Evolutionary conservation across 805 yeast genomes (phyloP), one percentile per base, ranked within the genome.

Genomic region (Suhomyces faveliae): DNA sequence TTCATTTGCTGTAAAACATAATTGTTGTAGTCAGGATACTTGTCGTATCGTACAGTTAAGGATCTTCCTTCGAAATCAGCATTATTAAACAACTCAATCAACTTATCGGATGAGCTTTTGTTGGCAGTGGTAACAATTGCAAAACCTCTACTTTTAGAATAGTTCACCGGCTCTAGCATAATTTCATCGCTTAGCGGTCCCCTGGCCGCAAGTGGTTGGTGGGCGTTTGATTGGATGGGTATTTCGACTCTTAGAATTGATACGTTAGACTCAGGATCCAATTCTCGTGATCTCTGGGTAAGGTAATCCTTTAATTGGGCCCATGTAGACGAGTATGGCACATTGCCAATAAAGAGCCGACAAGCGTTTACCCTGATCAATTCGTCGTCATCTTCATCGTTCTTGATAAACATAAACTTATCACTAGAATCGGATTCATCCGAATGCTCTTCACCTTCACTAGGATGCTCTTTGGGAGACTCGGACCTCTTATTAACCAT

Each of bases 41-140:
- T 72, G 57, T 84, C 89, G 57, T 69, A 81, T 20, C 89, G 62
- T 1, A 84, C 89, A 3, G 84, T 80, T 24, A 84, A 63, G 5
- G 70, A 65, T 35, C 90, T 66, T 0, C 88, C 87, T 57, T 80
- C 78, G 56, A 83, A 85, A n/a, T 60, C 68, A 2, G 60, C 56
- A 10, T 79, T 79, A 57, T 84, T 78, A 54, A 83, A 79, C 35
- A 60, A 48, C 21, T 68, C 64, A 39, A 84, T 82, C 12, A 83
- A 71, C 35, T 67, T 66, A 3, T 67, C 66, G 3, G 86, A 79
- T 29, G 78, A 79, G 7, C 63, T 69, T 25, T 68, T 71, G 33
- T 71, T 61, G 1, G 70, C 70, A 20, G 81, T 82, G 3, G 77
- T 71, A 1, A 81, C 87, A 42, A 84, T 76, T 1, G 89, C 89